Percentiles rank a stretch among this genome's conserved stretches.
Conservation (phyloP, 2,329 filamentous ascomycete genomes). For the Exophiala xenobiotica region DNA sequence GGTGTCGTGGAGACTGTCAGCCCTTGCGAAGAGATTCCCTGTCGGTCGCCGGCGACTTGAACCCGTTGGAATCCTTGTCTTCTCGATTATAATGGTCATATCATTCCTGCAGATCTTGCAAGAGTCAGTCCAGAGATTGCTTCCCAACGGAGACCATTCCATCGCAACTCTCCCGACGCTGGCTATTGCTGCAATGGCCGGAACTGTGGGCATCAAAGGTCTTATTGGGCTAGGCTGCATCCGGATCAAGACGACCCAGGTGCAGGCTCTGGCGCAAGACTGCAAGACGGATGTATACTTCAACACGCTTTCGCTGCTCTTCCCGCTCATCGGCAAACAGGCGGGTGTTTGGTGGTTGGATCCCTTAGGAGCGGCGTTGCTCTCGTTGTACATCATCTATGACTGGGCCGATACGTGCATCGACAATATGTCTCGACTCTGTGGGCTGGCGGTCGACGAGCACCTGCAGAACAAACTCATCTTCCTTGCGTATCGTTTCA, state of each 20-base stretch:
- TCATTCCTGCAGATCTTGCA: conserved; percentile 62
- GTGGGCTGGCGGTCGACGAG: conserved; percentile 56
- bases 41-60: conserved; percentile 59
- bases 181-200: conserved; percentile 58
- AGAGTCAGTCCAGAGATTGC: conserved; percentile 59
- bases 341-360: conserved; percentile 67
- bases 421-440: conserved; percentile 59
- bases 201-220: conserved; percentile 60
- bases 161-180: conserved; percentile 45
- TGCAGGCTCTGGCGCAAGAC: conserved; percentile 63
- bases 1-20: conserved; percentile 56
- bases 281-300: conserved; percentile 66
- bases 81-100: conserved; percentile 63
- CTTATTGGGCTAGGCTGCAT: conserved; percentile 61
- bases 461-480: conserved; percentile 57
- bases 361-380: conserved; percentile 58
- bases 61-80: conserved; percentile 62
- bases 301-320: conserved; percentile 62
- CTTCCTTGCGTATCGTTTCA: conserved; percentile 60
- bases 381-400: conserved; percentile 67
- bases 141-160: conserved; percentile 44
- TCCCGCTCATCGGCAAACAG: conserved; percentile 61
- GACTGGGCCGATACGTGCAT: conserved; percentile 66
- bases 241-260: conserved; percentile 62
- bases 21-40: conserved; percentile 56